Evolutionary conservation across 768 basidiomycete genomes (phyloP).

Genomic region (Pleurotus djamor): DNA sequence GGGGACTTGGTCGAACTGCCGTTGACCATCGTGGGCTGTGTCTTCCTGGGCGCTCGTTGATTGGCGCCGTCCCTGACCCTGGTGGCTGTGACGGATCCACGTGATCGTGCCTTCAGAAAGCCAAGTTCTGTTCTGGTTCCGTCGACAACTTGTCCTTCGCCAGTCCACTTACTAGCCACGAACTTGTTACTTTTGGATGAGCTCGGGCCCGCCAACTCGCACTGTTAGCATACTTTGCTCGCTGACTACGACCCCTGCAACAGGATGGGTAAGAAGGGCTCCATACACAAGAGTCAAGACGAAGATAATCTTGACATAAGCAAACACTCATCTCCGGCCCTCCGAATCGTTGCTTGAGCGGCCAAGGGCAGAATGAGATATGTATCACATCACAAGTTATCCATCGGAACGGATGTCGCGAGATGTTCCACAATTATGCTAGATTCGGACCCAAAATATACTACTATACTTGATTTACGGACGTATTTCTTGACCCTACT

Average conservation of each 20-base stretch:
- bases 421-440: neutral
- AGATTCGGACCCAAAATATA: neutral
- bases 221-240: too few relatives aligned
- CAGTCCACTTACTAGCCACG: too few relatives aligned
- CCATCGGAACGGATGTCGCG: neutral
- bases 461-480: neutral
- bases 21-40: conserved; percentile 7
- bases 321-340: neutral
- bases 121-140: too few relatives aligned
- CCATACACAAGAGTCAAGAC: neutral
- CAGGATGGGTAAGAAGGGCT: too few relatives aligned
- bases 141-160: too few relatives aligned
- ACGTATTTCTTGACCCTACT: neutral
- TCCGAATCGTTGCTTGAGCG: neutral
- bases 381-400: neutral
- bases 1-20: conserved; percentile 7
- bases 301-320: neutral
- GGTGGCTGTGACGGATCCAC: neutral
- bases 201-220: too few relatives aligned
- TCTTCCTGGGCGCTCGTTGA: neutral
- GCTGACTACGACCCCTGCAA: too few relatives aligned
- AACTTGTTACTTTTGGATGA: too few relatives aligned
- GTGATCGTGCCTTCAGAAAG: neutral
- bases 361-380: neutral
- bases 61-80: neutral